phyloP scores from a whole-genome alignment of 2,329 filamentous ascomycete species.

The Colletotrichum tamarilloi region DNA sequence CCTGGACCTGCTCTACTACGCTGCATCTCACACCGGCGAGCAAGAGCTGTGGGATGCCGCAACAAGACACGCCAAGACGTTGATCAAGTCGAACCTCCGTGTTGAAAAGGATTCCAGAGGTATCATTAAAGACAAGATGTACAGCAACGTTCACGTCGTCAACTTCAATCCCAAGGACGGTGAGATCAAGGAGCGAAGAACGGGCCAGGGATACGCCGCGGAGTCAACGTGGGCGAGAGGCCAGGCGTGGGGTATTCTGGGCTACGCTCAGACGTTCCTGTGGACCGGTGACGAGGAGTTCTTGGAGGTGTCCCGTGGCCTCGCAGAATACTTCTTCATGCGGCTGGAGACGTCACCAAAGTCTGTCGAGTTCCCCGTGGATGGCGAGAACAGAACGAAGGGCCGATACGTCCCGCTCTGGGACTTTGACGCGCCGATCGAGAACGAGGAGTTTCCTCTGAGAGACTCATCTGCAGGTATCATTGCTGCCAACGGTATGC shows the following conservation, averaged over 20 bases:
- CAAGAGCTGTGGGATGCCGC: conserved; percentile 42
- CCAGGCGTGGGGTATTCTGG: conserved; percentile 63
- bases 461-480: conserved; percentile 51
- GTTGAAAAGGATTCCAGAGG: conserved; percentile 41
- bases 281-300: conserved; percentile 59
- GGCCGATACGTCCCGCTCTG: conserved; percentile 46
- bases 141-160: conserved; percentile 58
- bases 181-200: conserved; percentile 54
- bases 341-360: conserved; percentile 49
- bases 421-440: conserved; percentile 62
- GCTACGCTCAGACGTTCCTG: conserved; percentile 60
- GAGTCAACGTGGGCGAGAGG: conserved; percentile 63
- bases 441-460: conserved; percentile 41
- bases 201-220: conserved; percentile 59
- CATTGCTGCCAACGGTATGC: conserved; percentile 55
- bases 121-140: conserved; percentile 36
- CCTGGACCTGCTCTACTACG: conserved; percentile 51
- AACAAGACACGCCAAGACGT: conserved; percentile 52
- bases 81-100: conserved; percentile 54
- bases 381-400: conserved; percentile 19
- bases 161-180: conserved; percentile 59
- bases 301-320: conserved; percentile 54
- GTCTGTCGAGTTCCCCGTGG: conserved; percentile 43
- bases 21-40: conserved; percentile 45
- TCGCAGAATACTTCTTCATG: conserved; percentile 61